Evolutionary conservation across 2,329 filamentous ascomycete species (phyloP).

Genomic region (Aspergillus sp.): DNA sequence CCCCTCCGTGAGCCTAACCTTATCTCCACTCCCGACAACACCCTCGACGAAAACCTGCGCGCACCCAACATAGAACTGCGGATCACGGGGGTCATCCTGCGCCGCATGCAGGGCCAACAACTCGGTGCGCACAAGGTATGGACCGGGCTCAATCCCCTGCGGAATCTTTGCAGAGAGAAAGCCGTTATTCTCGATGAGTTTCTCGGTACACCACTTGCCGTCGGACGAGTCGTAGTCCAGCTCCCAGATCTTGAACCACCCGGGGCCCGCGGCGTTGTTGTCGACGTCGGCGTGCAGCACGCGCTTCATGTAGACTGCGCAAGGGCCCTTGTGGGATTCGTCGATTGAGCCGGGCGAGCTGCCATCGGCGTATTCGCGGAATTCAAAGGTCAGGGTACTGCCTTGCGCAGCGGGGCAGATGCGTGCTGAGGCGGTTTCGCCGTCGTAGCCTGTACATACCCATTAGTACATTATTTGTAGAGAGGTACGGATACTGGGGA

Average conservation of each 20-base stretch:
- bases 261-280: constrained; percentile 61
- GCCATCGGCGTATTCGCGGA: constrained; percentile 64
- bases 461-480: neutral
- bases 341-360: constrained; percentile 62
- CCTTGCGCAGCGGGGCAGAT: constrained; percentile 55
- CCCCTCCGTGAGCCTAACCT: neutral
- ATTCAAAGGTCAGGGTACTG: constrained; percentile 68
- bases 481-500: too few relatives aligned
- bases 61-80: constrained; percentile 76
- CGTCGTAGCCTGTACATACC: constrained; percentile 48
- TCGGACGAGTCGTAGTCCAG: constrained; percentile 64
- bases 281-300: constrained; percentile 59
- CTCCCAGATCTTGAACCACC: constrained; percentile 81
- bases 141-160: constrained; percentile 63
- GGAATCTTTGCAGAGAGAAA: constrained; percentile 67
- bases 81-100: constrained; percentile 55
- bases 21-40: constrained; percentile 15
- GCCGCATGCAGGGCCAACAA: constrained; percentile 71
- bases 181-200: constrained; percentile 67
- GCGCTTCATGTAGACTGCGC: constrained; percentile 74
- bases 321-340: constrained; percentile 67
- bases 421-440: constrained; percentile 54
- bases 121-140: constrained; percentile 75
- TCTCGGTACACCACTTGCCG: constrained; percentile 71
- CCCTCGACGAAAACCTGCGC: constrained; percentile 70